A percentile compares a stretch with the other conserved stretches of the same genome.
These are phyloP conservation scores for Hanseniaspora lachancei DNA, from an alignment of 805 yeast species.

Conservation along the genomic window DNA sequence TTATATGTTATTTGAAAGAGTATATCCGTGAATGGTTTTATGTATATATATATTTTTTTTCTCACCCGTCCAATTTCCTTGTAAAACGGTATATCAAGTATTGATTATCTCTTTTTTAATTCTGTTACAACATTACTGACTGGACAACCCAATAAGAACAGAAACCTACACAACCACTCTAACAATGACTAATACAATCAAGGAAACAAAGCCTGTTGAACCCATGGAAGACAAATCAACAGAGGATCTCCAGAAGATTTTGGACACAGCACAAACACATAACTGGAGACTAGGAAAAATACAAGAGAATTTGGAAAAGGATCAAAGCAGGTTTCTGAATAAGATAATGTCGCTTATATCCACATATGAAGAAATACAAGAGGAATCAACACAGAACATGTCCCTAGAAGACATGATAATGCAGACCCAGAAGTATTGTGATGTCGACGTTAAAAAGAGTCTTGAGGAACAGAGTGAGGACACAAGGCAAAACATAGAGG, in stretches of 20 bases:
- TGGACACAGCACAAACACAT: background rate
- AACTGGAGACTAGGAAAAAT: conserved; percentile 1
- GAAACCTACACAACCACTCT: background rate
- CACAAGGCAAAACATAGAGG: background rate
- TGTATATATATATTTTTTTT: too few relatives aligned
- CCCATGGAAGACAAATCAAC: background rate
- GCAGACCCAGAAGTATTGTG: background rate
- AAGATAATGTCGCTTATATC: conserved; percentile 4
- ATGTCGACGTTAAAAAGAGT: background rate
- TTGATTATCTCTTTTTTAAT: too few relatives aligned
- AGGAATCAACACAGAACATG: background rate
- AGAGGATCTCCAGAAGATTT: background rate
- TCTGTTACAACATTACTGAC: too few relatives aligned
- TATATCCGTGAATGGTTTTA: background rate
- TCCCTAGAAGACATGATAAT: background rate
- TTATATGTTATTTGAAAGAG: too few relatives aligned
- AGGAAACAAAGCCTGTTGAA: background rate
- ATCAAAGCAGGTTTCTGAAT: background rate
- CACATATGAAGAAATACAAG: background rate
- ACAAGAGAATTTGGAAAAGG: conserved; percentile 5
- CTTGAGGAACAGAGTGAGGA: background rate
- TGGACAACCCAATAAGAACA: background rate
- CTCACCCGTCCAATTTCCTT: too few relatives aligned
- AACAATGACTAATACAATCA: background rate
- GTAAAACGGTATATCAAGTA: too few relatives aligned